Base-by-base conservation (phyloP, 345 rosid genomes). In the Ceriops tagal region DNA sequence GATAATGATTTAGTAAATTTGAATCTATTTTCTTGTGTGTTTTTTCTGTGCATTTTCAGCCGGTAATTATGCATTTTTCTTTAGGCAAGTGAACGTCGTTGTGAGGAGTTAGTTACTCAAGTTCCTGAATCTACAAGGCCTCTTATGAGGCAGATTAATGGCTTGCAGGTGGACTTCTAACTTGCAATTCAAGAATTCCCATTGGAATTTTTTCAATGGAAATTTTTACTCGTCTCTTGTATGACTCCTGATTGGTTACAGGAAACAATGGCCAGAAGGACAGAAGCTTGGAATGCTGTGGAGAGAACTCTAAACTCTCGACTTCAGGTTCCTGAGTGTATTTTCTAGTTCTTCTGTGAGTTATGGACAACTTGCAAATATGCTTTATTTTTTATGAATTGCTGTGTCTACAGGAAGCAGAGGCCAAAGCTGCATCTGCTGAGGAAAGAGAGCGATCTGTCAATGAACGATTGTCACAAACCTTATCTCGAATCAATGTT, bases 111-210 rank as follows among this genome's bases (percentile, higher is more conserved):
- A 79, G 80, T 96, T 61, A 86, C 90, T 39, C 99, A 89, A 83
- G 99, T 96, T 69, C 99, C 99, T 63, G 99, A 96, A 69, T 96
- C 99, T 64, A 96, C 99, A 30, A 86, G 97, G 83, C 99, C 99
- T 74, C 93, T 96, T 70, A 71, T 90, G 73, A 84, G 98, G 80
- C 99, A 96, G 84, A 96, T 96, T 69, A 97, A 96, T 80, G 97
- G 98, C 30, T 92, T 96, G 84, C 98, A 92, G 97, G 98, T 92
- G 61, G 63, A 61, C 46, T 64, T 39, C 70, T 53, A 60, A 30
- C 55, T 22, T 56, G 4, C 32, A 46, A 51, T 18, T 66, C 52
- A 49, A 57, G 66, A 71, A 27, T 57, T 61, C 34, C 58, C 53
- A 16, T 58, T 21, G 34, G 57, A 51, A 56, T 46, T 20, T 57